These are phyloP conservation scores for Litsea cubeba DNA, from an alignment of 164 flowering plant genomes.

Conservation along the genomic window DNA sequence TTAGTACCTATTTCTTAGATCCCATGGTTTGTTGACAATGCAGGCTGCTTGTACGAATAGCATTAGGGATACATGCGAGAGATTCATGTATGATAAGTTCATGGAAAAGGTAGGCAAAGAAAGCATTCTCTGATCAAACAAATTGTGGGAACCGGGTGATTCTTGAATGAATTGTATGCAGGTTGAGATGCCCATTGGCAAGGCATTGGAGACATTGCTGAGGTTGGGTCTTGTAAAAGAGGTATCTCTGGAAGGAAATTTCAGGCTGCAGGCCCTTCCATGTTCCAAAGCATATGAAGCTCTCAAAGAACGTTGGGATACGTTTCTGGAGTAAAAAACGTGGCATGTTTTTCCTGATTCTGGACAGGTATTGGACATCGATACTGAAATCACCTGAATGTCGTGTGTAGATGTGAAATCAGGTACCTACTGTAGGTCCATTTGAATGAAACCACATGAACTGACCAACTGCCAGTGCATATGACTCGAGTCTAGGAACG, in stretches of 20 bases:
- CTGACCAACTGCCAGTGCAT: neutral
- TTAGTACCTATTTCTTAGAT: neutral
- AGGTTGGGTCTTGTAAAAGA: slow-evolving; percentile 71
- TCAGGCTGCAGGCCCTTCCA: slow-evolving; percentile 46
- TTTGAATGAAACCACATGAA: neutral
- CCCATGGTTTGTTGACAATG: slow-evolving; percentile 10
- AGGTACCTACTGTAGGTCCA: neutral
- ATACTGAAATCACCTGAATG: neutral
- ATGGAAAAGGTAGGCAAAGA: slow-evolving; percentile 50
- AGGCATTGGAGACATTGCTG: slow-evolving; percentile 56
- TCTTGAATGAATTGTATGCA: slow-evolving; percentile 22
- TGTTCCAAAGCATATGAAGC: slow-evolving; percentile 47
- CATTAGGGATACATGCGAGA: slow-evolving; percentile 64
- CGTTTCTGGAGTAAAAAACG: slow-evolving; percentile 30
- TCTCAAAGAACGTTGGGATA: slow-evolving; percentile 68
- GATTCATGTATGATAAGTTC: slow-evolving; percentile 57
- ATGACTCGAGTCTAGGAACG: neutral
- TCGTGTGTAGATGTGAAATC: neutral
- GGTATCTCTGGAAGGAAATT: slow-evolving; percentile 32
- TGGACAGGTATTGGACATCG: neutral
- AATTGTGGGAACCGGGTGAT: neutral
- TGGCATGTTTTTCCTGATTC: neutral
- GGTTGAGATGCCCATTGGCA: slow-evolving; percentile 86
- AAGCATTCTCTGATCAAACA: neutral
- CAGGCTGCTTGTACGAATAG: slow-evolving; percentile 37